These are phyloP conservation scores for Saccharomyces cerevisiae DNA, from an alignment of 805 yeast species.

Conservation along the genomic window DNA sequence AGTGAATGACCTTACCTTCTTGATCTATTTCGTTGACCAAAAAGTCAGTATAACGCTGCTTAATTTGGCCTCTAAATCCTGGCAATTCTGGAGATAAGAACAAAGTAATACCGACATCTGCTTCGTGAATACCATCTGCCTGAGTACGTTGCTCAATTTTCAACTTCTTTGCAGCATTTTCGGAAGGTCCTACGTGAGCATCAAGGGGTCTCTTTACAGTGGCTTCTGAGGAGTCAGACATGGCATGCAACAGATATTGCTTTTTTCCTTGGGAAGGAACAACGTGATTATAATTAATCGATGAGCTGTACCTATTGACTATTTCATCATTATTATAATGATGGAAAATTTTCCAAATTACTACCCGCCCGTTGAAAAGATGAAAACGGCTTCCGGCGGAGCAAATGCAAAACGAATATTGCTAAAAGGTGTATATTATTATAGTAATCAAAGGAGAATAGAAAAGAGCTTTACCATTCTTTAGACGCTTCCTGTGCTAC, in stretches of 20 bases:
- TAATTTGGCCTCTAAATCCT: conserved; percentile 74
- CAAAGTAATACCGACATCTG: conserved; percentile 81
- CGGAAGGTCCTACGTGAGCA: conserved; percentile 1
- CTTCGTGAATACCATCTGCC: conserved; percentile 47
- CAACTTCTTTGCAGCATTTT: conserved; percentile 7
- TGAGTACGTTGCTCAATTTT: conserved; percentile 4
- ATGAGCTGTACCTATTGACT: background rate
- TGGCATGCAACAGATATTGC: background rate
- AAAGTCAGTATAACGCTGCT: conserved; percentile 88
- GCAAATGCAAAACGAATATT: background rate
- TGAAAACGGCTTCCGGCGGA: background rate
- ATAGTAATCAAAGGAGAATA: background rate
- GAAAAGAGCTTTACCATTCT: background rate
- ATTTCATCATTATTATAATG: background rate
- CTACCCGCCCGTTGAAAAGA: background rate
- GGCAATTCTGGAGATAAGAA: conserved; percentile 44
- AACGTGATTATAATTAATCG: background rate
- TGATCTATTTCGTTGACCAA: conserved; percentile 79
- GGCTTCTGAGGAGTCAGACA: conserved; percentile 3
- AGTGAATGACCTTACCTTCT: conserved; percentile 63
- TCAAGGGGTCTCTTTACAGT: conserved; percentile 13
- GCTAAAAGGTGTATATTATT: background rate
- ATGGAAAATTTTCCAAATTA: background rate
- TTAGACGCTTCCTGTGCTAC: background rate
- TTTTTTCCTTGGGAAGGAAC: background rate